Evolutionary conservation across 495 filamentous ascomycete genomes (phyloP), one percentile per base, ranked within the genome.

Genomic region (Neurospora sp.): DNA sequence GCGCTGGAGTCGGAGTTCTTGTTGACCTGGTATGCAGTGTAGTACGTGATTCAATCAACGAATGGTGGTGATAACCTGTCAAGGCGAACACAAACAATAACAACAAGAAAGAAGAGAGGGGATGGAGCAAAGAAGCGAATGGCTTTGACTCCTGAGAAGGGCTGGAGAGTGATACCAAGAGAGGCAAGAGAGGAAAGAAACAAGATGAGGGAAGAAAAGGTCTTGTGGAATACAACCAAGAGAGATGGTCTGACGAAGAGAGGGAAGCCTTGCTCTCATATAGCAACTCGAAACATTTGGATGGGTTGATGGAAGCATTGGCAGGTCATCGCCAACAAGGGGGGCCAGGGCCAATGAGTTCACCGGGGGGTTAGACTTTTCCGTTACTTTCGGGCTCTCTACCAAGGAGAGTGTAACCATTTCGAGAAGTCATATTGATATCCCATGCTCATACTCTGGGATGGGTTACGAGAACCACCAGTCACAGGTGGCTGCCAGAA

Each of bases 51-150:
- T 37, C 27, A 18, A 70, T 74, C 74, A 80, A 78, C 78, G 79
- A 78, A 70, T 74, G 77, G 41, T 74, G 71, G 72, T 54, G 20
- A 38, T 39, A n/a, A 54, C 72, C 40, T 69, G 39, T 72, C 69
- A 44, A 75, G 42, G 23, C 35, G 48, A 62, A 71, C 72, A 69
- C 27, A 72, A 66, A 79, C 31, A 73, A 74, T 41, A 81, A 62
- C 11, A 73, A 71, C 37, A 74, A 77, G 73, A 73, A 74, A 75
- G 74, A 80, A 79, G 81, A 73, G 77, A 81, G 77, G 72, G 75
- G 73, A 74, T 79, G 83, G 83, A 81, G 79, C 80, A 86, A 87
- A 84, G 78, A 86, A 89, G 85, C 83, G 86, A 89, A 87, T 87
- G 86, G 81, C 85, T 83, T 85, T 86, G 82, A 80, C 82, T 83